Conservation (phyloP, 192 early-diverging fungal species). For the Rhizophagus clarus region DNA sequence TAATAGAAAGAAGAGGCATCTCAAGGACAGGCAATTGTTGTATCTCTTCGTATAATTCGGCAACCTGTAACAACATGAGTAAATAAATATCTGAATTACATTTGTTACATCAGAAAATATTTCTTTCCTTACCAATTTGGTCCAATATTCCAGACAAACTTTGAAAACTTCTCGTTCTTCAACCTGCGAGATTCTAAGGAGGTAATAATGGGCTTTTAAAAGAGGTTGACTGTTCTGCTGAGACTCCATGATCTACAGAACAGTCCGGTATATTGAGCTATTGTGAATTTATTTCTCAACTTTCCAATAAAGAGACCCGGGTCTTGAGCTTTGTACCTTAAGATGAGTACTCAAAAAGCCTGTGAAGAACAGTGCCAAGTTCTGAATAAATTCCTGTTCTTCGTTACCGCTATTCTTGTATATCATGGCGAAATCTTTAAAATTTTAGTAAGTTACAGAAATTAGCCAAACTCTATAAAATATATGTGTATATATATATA, state of each 20-base stretch:
- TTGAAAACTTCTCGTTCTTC: conserved; percentile 98
- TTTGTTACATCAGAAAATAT: background rate
- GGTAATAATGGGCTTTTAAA: conserved; percentile 83
- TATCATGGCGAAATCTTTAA: conserved; percentile 72
- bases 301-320: conserved; percentile 5
- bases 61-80: conserved; percentile 45
- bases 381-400: conserved; percentile 96
- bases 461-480: background rate
- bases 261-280: conserved; percentile 21
- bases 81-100: background rate
- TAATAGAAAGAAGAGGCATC: conserved; percentile 65
- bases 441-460: background rate
- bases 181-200: conserved; percentile 89
- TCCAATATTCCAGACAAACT: conserved; percentile 98
- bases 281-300: conserved; percentile 7
- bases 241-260: conserved; percentile 56
- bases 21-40: conserved; percentile 56
- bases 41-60: conserved; percentile 89
- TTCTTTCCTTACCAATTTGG: conserved; percentile 67
- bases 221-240: conserved; percentile 57
- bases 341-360: conserved; percentile 84
- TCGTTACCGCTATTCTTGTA: conserved; percentile 86
- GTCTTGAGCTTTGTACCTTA: conserved; percentile 55
- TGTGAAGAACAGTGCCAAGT: conserved; percentile 91
- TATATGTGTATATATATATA: too few relatives aligned